Evolutionary conservation across 768 basidiomycete genomes (phyloP).

Genomic region (Suillus variegatus): DNA sequence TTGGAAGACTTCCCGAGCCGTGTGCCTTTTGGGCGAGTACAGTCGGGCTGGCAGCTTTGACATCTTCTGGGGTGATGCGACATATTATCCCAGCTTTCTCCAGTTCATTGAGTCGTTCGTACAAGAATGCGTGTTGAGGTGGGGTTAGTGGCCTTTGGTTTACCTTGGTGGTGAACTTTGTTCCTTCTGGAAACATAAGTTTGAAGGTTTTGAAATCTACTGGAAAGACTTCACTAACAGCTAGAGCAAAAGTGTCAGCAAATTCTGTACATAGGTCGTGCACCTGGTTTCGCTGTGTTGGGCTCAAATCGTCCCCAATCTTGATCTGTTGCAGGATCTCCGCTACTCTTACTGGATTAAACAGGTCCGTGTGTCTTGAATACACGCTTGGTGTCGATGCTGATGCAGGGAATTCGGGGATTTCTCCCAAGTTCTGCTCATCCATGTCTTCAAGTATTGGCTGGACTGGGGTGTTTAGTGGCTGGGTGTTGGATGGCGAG

Average conservation of each 20-base stretch:
- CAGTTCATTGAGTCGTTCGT: slow-evolving; percentile 2
- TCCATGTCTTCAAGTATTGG: too few relatives aligned
- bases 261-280: slow-evolving; percentile 25
- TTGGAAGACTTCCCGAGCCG: slow-evolving; percentile 4
- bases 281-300: slow-evolving; percentile 12
- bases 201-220: slow-evolving; percentile 16
- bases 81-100: neutral
- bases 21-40: slow-evolving; percentile 21
- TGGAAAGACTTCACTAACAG: slow-evolving; percentile 36
- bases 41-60: slow-evolving; percentile 13
- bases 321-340: too few relatives aligned
- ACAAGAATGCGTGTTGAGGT: neutral
- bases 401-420: too few relatives aligned
- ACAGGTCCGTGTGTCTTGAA: too few relatives aligned
- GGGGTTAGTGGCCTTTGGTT: slow-evolving; percentile 2
- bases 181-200: neutral
- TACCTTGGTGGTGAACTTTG: neutral
- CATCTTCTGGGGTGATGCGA: slow-evolving; percentile 2
- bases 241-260: slow-evolving; percentile 43
- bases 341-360: too few relatives aligned
- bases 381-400: too few relatives aligned
- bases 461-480: too few relatives aligned
- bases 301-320: too few relatives aligned
- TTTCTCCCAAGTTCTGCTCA: too few relatives aligned
- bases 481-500: too few relatives aligned